These are phyloP conservation scores for Tephrocybe sp. DNA, from an alignment of 768 basidiomycete species.

Conservation along the genomic window DNA sequence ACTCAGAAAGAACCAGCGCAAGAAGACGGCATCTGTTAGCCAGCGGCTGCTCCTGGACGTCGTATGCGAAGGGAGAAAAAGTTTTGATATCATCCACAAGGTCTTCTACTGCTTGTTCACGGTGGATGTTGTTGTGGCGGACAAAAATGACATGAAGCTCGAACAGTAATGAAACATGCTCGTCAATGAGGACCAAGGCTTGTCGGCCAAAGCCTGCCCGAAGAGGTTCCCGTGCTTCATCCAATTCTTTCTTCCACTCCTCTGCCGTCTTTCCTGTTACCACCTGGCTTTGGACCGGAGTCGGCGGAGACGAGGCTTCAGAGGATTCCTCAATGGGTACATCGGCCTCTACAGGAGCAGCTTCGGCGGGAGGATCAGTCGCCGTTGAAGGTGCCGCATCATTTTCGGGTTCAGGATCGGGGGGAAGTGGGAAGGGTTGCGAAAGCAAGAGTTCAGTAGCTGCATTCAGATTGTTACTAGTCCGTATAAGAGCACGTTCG, in stretches of 20 bases:
- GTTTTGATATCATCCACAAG: constrained; percentile 76
- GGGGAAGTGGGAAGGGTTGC: constrained; percentile 75
- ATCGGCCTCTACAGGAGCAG: constrained; percentile 25
- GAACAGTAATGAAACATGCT: constrained; percentile 84
- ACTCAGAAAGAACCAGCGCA: constrained; percentile 79
- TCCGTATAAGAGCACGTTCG: constrained; percentile 77
- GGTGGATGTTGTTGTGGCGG: constrained; percentile 54
- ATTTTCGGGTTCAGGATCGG: constrained; percentile 53
- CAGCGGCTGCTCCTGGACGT: constrained; percentile 71
- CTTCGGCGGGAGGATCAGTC: constrained; percentile 11
- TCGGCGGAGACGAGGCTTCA: constrained; percentile 21
- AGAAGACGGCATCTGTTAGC: constrained; percentile 83
- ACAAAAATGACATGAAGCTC: constrained; percentile 84
- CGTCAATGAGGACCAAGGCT: constrained; percentile 79
- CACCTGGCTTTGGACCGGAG: constrained; percentile 12
- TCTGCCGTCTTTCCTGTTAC: constrained; percentile 48
- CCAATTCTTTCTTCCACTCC: constrained; percentile 64
- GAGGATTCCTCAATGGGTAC: constrained; percentile 19
- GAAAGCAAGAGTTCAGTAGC: constrained; percentile 86
- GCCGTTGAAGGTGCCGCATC: too few relatives aligned
- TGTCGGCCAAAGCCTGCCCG: constrained; percentile 62
- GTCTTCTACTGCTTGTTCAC: constrained; percentile 62
- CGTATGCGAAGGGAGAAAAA: constrained; percentile 63
- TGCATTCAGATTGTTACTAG: constrained; percentile 83
- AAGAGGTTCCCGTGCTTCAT: constrained; percentile 62